A percentile compares a stretch with the other conserved stretches of the same genome.
phyloP scores from a whole-genome alignment of 768 basidiomycete species.

The Phallus indusiatus region DNA sequence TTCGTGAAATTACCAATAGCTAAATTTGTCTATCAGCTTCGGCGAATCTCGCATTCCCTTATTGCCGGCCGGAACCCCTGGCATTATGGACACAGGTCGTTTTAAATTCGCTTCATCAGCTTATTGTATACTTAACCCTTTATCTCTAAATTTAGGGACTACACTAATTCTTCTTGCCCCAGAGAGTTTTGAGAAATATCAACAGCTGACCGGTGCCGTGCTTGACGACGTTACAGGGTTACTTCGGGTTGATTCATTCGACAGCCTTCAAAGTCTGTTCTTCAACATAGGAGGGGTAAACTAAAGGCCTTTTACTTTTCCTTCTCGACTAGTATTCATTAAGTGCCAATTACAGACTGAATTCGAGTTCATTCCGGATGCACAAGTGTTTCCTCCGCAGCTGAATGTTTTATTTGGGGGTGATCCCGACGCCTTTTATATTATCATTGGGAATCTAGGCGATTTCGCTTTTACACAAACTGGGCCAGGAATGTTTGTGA shows the following conservation, averaged over 20 bases:
- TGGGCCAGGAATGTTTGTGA: slow-evolving; percentile 27
- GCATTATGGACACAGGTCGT: slow-evolving; percentile 46
- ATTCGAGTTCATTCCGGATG: slow-evolving; percentile 10
- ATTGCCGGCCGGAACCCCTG: slow-evolving; percentile 29
- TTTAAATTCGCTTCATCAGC: neutral
- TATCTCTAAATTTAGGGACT: neutral
- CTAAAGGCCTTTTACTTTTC: neutral
- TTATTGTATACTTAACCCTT: neutral
- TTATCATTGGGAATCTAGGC: slow-evolving; percentile 24
- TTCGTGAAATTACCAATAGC: no score
- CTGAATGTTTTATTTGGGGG: slow-evolving; percentile 28
- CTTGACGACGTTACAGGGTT: slow-evolving; percentile 46
- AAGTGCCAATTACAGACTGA: neutral
- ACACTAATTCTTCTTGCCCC: slow-evolving; percentile 2
- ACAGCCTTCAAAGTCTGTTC: slow-evolving; percentile 39
- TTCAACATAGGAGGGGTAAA: slow-evolving; percentile 40
- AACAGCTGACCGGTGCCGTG: slow-evolving; percentile 41
- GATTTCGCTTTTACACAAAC: neutral
- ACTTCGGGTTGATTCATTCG: slow-evolving; percentile 38
- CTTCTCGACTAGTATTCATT: neutral
- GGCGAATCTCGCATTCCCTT: slow-evolving; percentile 11
- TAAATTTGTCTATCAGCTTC: no score
- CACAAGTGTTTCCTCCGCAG: slow-evolving; percentile 26
- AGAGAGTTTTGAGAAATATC: slow-evolving; percentile 49
- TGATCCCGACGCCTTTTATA: slow-evolving; percentile 22